These are phyloP conservation scores for Tetradesmus obliquus DNA, from an alignment of 139 green algal genomes.

Conservation along the genomic window DNA sequence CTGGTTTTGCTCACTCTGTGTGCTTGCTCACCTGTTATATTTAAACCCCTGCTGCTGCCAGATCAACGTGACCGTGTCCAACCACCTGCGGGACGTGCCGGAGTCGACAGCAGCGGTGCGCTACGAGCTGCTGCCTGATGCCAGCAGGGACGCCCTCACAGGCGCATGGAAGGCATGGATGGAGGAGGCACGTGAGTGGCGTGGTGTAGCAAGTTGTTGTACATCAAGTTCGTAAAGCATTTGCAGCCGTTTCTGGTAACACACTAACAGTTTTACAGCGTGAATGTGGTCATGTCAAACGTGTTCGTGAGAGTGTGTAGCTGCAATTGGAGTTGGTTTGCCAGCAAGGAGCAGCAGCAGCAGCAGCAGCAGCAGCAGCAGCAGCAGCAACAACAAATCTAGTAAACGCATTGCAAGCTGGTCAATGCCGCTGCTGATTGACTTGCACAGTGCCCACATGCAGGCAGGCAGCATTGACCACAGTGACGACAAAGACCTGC, in stretches of 20 bases:
- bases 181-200: slow-evolving; percentile 68
- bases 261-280: neutral
- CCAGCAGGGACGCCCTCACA: slow-evolving; percentile 76
- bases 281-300: neutral
- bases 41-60: slow-evolving; percentile 35
- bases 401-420: neutral
- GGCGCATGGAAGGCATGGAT: slow-evolving; percentile 90
- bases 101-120: slow-evolving; percentile 62
- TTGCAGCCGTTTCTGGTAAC: neutral
- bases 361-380: slow-evolving; percentile 1
- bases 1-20: too few relatives aligned
- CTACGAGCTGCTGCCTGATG: slow-evolving; percentile 61
- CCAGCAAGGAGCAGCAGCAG: too few relatives aligned
- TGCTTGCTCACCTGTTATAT: too few relatives aligned
- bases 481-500: too few relatives aligned
- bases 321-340: too few relatives aligned
- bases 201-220: slow-evolving; percentile 5
- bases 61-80: slow-evolving; percentile 76
- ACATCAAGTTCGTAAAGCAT: neutral
- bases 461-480: neutral
- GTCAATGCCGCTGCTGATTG: too few relatives aligned
- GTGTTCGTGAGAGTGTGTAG: too few relatives aligned
- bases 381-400: neutral
- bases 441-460: too few relatives aligned
- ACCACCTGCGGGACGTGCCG: slow-evolving; percentile 79